Percentiles rank a stretch among this genome's conserved stretches.
Evolutionary conservation across 2,329 filamentous ascomycete genomes (phyloP).

Genomic region (Clonostachys byssicola): DNA sequence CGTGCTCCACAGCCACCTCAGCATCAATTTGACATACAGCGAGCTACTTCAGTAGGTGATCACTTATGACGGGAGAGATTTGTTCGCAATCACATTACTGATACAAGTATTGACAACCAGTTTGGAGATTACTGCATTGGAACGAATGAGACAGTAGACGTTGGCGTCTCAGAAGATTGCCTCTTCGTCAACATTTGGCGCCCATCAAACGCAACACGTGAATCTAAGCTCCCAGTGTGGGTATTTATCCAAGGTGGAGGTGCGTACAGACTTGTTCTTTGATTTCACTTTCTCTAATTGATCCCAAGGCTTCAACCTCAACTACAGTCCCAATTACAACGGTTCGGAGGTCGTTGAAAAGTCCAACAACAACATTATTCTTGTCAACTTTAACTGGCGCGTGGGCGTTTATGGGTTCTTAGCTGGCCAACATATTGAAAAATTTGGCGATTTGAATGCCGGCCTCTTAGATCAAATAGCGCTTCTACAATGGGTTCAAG

Average conservation of each 20-base stretch:
- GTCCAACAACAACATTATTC: constrained; percentile 43
- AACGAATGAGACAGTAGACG: too few species aligned
- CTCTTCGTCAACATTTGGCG: constrained; percentile 44
- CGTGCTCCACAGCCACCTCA: constrained; percentile 27
- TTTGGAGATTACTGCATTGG: too few species aligned
- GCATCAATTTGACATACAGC: too few species aligned
- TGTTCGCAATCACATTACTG: too few species aligned
- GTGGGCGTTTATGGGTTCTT: constrained; percentile 61
- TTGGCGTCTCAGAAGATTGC: constrained; percentile 33
- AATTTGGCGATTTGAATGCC: constrained; percentile 55
- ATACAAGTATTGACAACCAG: too few species aligned
- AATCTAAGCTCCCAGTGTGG: constrained; percentile 28
- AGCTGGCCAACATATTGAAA: constrained; percentile 47
- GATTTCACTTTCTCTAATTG: too few species aligned
- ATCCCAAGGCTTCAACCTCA: constrained; percentile 28
- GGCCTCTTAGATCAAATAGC: constrained; percentile 61
- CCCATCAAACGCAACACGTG: constrained; percentile 20
- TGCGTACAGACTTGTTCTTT: too few species aligned
- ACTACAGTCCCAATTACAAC: constrained; percentile 48
- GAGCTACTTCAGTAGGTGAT: too few species aligned
- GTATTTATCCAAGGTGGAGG: constrained; percentile 36
- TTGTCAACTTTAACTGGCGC: constrained; percentile 61
- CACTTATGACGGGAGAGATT: too few species aligned
- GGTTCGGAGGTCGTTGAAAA: constrained; percentile 37
- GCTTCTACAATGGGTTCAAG: constrained; percentile 56